Evolutionary conservation across 2,329 filamentous ascomycete species (phyloP), one percentile per base, ranked within the genome.

Genomic region (Tricladium varicosporioides): DNA sequence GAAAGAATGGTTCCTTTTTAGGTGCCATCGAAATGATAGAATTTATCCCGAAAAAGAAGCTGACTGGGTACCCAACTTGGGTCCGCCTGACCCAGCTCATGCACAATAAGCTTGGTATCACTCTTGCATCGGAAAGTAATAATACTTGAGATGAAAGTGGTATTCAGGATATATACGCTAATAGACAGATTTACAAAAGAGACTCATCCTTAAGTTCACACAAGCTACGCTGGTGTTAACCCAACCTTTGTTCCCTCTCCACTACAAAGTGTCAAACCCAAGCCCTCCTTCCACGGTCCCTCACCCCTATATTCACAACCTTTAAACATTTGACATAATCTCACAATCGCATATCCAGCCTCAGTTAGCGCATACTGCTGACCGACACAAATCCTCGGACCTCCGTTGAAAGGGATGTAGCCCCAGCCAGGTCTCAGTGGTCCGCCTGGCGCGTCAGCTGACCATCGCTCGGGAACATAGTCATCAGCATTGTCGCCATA

Each of bases 321-420:
- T 11, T 65, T 63, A 58, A 71, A 72, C 40, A 63, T 58, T 51
- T 73, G 71, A 36, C 71, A 33, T 19, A 73, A 50, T 14, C 70
- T 66, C 15, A 70, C 67, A 46, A 72, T 64, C 9, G 66, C 66
- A 57, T 72, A 73, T 2, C 65, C 65, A 5, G 67, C 69, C 58
- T 73, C 71, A 0, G 66, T 70, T n/a, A 73, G 60, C n/a, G 71
- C 71, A 51, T 68, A 73, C 60, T 73, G 69, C 53, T 73, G 67
- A 19, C 66, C 72, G 19, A 72, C 61, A 58, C 70, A 72, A 31
- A 73, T 68, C 14, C 71, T 61, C 9, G 70, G 67, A 10, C 73
- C 71, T 4, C 69, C 67, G 53, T 73, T 72, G 62, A 80, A 81
- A 4, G 78, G 78, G 0, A 80, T 60, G 59, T 76, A 80, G 8